phyloP scores from a whole-genome alignment of 1,139 yeast genomes.

The Kluyveromyces marxianus region DNA sequence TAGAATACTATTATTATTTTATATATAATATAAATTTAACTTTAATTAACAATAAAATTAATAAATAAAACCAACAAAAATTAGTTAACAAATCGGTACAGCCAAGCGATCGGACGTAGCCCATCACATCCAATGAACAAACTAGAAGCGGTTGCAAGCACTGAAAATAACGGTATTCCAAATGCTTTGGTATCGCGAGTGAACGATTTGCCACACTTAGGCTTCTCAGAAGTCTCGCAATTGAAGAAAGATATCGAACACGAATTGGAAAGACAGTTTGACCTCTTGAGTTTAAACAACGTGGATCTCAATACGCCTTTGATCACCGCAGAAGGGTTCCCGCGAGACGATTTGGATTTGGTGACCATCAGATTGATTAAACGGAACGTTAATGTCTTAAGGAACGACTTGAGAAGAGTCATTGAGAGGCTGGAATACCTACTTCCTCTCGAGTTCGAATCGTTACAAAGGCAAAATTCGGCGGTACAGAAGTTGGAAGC shows the following conservation, averaged over 20 bases:
- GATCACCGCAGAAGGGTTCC: constrained; percentile 70
- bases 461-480: not conserved
- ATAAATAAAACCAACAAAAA: not conserved
- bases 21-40: not conserved
- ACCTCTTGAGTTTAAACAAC: constrained; percentile 24
- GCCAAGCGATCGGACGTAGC: not conserved
- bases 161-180: not conserved
- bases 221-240: constrained; percentile 1
- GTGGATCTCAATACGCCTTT: constrained; percentile 61
- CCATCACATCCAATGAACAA: not conserved
- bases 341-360: constrained; percentile 78
- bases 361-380: constrained; percentile 55
- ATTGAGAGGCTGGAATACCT: constrained; percentile 42
- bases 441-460: constrained; percentile 25
- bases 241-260: constrained; percentile 18
- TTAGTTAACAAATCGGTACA: not conserved
- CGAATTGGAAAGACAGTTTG: constrained; percentile 15
- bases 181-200: not conserved
- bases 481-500: constrained; percentile 5
- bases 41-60: not conserved
- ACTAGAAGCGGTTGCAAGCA: constrained; percentile 1
- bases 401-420: constrained; percentile 58
- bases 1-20: too few species aligned
- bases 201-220: not conserved
- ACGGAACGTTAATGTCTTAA: constrained; percentile 54